Percentiles rank a stretch among this genome's conserved stretches.
phyloP scores from a whole-genome alignment of 148 eudicot genomes.

The Nepenthes gracilis region DNA sequence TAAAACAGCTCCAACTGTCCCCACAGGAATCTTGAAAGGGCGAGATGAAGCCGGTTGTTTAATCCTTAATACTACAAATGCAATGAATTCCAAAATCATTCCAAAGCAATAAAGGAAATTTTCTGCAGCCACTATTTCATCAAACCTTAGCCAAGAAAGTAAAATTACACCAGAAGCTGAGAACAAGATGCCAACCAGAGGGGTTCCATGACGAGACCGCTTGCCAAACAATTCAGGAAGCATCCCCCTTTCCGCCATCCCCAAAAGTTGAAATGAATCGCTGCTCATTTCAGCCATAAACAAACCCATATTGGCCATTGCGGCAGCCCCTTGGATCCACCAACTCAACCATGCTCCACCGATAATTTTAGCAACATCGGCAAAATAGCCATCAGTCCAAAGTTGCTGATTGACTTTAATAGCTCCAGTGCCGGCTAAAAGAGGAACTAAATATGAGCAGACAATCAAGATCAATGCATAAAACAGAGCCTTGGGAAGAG shows the following conservation, averaged over 20 bases:
- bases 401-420: conserved; percentile 30
- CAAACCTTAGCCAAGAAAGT: conserved; percentile 61
- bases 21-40: conserved; percentile 50
- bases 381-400: conserved; percentile 61
- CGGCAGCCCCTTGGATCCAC: conserved; percentile 69
- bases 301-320: conserved; percentile 69
- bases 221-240: conserved; percentile 31
- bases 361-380: conserved; percentile 46
- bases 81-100: conserved; percentile 52
- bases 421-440: conserved; percentile 56
- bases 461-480: conserved; percentile 47
- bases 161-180: conserved; percentile 53
- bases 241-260: conserved; percentile 48
- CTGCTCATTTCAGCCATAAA: conserved; percentile 62
- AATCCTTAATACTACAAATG: conserved; percentile 23
- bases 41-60: conserved; percentile 30
- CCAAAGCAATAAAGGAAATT: conserved; percentile 61
- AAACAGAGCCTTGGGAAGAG: conserved; percentile 51
- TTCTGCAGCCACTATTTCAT: conserved; percentile 57
- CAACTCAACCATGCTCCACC: conserved; percentile 61
- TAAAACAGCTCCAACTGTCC: conserved; percentile 38
- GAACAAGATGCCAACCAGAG: conserved; percentile 41
- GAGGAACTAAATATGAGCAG: conserved; percentile 48
- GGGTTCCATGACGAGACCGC: conserved; percentile 53
- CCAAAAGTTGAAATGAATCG: conserved; percentile 39